Evolutionary conservation across 2,329 filamentous ascomycete genomes (phyloP), one percentile per base, ranked within the genome.

Genomic region (Lachnellula suecica): DNA sequence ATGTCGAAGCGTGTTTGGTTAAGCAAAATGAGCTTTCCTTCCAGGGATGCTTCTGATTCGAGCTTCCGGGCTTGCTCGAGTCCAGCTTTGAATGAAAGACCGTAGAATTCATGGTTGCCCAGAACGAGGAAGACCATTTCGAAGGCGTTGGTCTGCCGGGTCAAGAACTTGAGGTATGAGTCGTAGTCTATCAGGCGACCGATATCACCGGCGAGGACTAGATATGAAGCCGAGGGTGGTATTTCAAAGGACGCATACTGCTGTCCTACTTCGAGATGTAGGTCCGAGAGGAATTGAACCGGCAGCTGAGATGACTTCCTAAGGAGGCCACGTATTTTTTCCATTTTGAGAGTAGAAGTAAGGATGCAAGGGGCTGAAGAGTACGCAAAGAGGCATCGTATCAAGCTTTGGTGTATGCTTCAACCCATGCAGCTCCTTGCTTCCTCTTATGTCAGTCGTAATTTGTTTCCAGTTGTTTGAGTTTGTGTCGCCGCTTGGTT

Each of bases 191-290:
- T 66, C 37, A 72, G 64, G 46, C 73, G 67, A 25, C 75, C 75
- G 46, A 79, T 72, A 55, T 79, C 76, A 13, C 77, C 76, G 2
- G 79, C 68, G 2, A 80, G 71, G 4, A 74, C 75, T 2, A 79
- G 68, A 50, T 74, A 70, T 6, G 73, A 70, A 6, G 73, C 70
- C 43, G 63, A 66, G 4, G 70, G 69, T 1, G 62, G 52, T 41
- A 78, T 70, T 6, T 65, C 48, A 56, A 74, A 78, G 11, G 49
- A 27, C 38, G 72, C 65, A 56, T 77, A 78, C 35, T 68, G 65
- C 15, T 35, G 31, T 17, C 31, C 31, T 6, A 35, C 31, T 59
- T 79, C 75, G 34, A 79, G 68, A 57, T 79, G 77, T 2, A 80
- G 68, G 60, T 79, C 76, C 7, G 59, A 59, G 4, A 59, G 24